Evolutionary conservation across 1,284 basidiomycete species (phyloP).

Genomic region (Rhodotorula glutinis): DNA sequence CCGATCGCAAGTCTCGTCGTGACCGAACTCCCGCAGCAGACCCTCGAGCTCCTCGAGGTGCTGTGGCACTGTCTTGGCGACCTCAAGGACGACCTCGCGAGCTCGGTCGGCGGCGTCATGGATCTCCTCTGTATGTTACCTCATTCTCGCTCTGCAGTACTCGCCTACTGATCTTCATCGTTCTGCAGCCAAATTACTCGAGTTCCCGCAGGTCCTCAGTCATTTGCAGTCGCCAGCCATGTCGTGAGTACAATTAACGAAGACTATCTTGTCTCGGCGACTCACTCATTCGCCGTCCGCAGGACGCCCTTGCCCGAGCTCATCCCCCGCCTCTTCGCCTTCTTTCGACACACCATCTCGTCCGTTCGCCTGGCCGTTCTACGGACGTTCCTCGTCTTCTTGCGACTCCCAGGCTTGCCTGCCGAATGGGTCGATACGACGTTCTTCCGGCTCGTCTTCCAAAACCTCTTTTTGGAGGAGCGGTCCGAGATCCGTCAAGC

Average conservation of each 20-base stretch:
- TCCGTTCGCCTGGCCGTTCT: conserved; percentile 91
- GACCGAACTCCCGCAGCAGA: conserved; percentile 59
- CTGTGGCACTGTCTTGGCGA: conserved; percentile 88
- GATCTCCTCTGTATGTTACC: conserved; percentile 71
- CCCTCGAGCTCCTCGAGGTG: conserved; percentile 70
- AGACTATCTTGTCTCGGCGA: too few species aligned
- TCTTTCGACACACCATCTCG: conserved; percentile 95
- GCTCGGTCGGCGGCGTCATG: conserved; percentile 96
- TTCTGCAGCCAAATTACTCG: conserved; percentile 68
- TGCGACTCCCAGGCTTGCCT: conserved; percentile 69
- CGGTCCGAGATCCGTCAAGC: conserved; percentile 76
- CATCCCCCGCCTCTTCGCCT: conserved; percentile 86
- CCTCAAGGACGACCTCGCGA: conserved; percentile 95
- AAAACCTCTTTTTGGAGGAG: conserved; percentile 93
- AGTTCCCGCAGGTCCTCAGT: conserved; percentile 71
- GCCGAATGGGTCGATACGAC: conserved; percentile 73
- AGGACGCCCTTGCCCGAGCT: conserved; percentile 74
- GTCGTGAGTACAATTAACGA: too few species aligned
- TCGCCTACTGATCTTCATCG: not conserved
- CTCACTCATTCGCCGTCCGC: not conserved
- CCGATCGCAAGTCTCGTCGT: conserved; percentile 82
- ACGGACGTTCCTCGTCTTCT: conserved; percentile 81
- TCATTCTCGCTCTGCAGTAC: not conserved
- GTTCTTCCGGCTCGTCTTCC: conserved; percentile 82
- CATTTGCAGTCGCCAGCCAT: conserved; percentile 65